Base-by-base conservation (phyloP, 177 flowering plant genomes). In the Vitis hybrid region DNA sequence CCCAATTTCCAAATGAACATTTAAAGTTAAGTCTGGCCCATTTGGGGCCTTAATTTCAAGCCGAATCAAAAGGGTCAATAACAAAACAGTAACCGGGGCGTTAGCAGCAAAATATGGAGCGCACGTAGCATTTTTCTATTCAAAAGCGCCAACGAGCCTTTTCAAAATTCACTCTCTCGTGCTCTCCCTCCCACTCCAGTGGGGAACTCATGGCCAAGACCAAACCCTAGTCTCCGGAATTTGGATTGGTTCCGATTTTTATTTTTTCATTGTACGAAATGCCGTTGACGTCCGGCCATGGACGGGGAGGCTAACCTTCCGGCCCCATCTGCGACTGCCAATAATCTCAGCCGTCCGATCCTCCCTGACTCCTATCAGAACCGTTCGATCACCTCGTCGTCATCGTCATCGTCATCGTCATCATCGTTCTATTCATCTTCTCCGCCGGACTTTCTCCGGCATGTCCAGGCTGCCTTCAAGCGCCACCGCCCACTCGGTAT, bases 391-490 rank as follows among this genome's bases (percentile, higher is more conserved):
- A 39, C 76, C 52, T 33, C 68, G 18, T 62, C 81, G 10, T 73
- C 80, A 3, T 67, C 76, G 11, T 19, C 81, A 1, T 72, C 83
- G 1, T 72, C 79, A 2, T 80, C 81, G 12, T 74, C 74, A 1
- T 58, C 79, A 15, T 73, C 70, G 10, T 71, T 71, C 11, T 62
- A 77, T 2, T 62, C 78, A 5, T 75, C 84, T 39, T 78, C 93
- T 19, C 71, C 86, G 8, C 87, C 88, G 31, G 86, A 76, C 67
- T 77, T 89, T 61, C 76, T 90, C 71, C 90, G 94, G 51, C 70
- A 88, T 78, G 87, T 90, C 70, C 92, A 88, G 69, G 98, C 98
- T 56, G 92, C 90, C 69, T 81, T 90, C 85, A 93, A 91, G 85
- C 96, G 99, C 51, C 92, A 86, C 76, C 90, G 94, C 31, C 86